Evolutionary conservation across 169 alveolate genomes (phyloP).

Genomic region (Toxoplasma gondii): DNA sequence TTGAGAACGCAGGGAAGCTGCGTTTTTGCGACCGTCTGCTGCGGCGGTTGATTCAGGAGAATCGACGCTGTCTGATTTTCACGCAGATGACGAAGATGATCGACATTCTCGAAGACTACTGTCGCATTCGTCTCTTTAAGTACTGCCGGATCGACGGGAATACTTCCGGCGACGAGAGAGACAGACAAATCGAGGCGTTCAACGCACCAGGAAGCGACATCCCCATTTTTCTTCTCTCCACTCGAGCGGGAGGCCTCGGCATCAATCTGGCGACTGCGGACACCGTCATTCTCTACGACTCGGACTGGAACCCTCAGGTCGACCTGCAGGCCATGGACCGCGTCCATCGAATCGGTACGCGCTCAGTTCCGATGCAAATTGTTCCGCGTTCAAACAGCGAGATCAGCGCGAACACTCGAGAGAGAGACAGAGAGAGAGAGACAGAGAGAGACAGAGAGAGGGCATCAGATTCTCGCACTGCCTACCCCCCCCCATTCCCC

Average conservation of each 20-base stretch:
- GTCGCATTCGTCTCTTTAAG: slow-evolving; percentile 76
- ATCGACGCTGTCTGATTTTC: slow-evolving; percentile 94
- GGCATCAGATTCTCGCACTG: no score
- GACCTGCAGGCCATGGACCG: slow-evolving; percentile 95
- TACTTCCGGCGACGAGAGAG: slow-evolving; percentile 96
- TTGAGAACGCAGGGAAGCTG: slow-evolving; percentile 92
- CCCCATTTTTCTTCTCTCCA: slow-evolving; percentile 87
- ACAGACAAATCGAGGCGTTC: slow-evolving; percentile 79
- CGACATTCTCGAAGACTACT: slow-evolving; percentile 96
- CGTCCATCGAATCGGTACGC: slow-evolving; percentile 94
- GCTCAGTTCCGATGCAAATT: no score
- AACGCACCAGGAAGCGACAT: slow-evolving; percentile 58
- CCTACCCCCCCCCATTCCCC: no score
- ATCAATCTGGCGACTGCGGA: slow-evolving; percentile 94
- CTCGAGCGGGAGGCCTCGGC: slow-evolving; percentile 96
- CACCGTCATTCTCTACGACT: slow-evolving; percentile 93
- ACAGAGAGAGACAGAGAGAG: background rate
- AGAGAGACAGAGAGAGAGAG: background rate
- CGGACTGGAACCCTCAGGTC: slow-evolving; percentile 96
- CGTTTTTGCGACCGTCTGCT: slow-evolving; percentile 93
- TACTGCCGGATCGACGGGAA: slow-evolving; percentile 98
- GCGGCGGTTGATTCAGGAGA: slow-evolving; percentile 85
- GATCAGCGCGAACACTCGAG: no score
- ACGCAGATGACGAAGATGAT: slow-evolving; percentile 97
- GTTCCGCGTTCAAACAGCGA: no score